A percentile compares a stretch with the other conserved stretches of the same genome.
These are phyloP conservation scores for Aspergillus brunneoviolaceus DNA, from an alignment of 2,329 filamentous ascomycete species.

Conservation along the genomic window DNA sequence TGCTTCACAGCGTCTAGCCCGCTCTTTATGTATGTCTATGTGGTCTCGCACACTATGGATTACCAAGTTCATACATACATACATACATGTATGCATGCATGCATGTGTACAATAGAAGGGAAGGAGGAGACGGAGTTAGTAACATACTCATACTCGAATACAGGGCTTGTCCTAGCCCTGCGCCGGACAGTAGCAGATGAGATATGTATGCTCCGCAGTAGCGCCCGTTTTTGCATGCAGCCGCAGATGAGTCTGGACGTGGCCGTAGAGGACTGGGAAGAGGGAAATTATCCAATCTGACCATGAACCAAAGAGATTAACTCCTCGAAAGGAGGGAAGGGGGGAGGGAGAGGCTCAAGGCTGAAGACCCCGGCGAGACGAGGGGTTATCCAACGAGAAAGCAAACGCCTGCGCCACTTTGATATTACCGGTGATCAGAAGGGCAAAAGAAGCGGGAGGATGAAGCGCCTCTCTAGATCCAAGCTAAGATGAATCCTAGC, in stretches of 20 bases:
- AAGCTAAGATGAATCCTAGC: background rate
- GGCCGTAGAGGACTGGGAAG: background rate
- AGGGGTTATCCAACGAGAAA: background rate
- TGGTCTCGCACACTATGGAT: background rate
- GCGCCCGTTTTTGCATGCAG: slow-evolving; percentile 20
- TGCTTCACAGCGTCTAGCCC: background rate
- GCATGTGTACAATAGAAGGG: background rate
- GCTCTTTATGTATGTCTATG: background rate
- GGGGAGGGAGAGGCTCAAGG: background rate
- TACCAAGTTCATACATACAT: background rate
- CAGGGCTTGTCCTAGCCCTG: background rate
- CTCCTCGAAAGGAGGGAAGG: too few relatives aligned
- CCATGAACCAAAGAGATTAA: too few relatives aligned
- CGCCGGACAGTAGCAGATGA: slow-evolving; percentile 4
- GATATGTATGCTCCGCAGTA: slow-evolving; percentile 19
- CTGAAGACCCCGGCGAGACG: background rate
- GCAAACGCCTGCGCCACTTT: slow-evolving; percentile 5
- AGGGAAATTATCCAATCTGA: too few relatives aligned
- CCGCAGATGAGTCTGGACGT: slow-evolving; percentile 7
- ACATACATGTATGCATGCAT: too few relatives aligned
- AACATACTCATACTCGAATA: background rate
- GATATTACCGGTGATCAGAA: background rate
- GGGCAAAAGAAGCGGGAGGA: background rate
- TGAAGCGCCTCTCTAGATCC: background rate
- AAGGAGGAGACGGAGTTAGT: background rate